These are phyloP conservation scores for Ustilago nuda DNA, from an alignment of 1,284 basidiomycete genomes.

Conservation along the genomic window DNA sequence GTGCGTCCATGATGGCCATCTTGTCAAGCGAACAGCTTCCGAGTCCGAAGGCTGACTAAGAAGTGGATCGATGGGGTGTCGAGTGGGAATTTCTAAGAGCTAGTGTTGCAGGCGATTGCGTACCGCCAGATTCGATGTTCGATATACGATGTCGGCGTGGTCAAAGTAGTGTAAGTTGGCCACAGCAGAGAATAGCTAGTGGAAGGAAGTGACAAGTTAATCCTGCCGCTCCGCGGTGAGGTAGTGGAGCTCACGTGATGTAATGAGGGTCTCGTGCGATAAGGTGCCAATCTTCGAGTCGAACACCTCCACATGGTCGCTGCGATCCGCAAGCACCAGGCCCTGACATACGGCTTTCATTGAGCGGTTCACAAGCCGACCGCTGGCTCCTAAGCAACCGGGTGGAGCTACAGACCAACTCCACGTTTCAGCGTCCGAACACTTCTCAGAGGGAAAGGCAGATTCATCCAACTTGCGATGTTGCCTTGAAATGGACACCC, in stretches of 20 bases:
- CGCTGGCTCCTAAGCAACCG: background rate
- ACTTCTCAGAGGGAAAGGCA: background rate
- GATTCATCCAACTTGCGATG: background rate
- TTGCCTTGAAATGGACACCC: constrained; percentile 2
- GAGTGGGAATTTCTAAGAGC: no score
- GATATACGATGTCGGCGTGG: no score
- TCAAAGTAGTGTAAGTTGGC: no score
- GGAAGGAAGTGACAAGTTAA: background rate
- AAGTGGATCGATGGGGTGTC: no score
- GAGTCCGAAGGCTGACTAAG: background rate
- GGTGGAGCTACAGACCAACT: background rate
- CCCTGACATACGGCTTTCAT: constrained; percentile 5
- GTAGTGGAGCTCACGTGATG: constrained; percentile 26
- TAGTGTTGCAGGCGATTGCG: no score
- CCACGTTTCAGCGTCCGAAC: no score
- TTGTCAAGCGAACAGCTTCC: background rate
- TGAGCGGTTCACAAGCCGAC: background rate
- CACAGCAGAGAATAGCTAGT: background rate
- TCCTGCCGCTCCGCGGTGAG: constrained; percentile 7
- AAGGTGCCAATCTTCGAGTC: constrained; percentile 7
- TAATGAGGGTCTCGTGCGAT: constrained; percentile 17
- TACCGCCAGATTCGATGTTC: no score
- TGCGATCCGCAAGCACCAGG: background rate
- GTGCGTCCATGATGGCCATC: constrained; percentile 56
- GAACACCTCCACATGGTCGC: constrained; percentile 34